Evolutionary conservation across 345 rosid species (phyloP), one percentile per base, ranked within the genome.

Genomic region (Camelina hispida): DNA sequence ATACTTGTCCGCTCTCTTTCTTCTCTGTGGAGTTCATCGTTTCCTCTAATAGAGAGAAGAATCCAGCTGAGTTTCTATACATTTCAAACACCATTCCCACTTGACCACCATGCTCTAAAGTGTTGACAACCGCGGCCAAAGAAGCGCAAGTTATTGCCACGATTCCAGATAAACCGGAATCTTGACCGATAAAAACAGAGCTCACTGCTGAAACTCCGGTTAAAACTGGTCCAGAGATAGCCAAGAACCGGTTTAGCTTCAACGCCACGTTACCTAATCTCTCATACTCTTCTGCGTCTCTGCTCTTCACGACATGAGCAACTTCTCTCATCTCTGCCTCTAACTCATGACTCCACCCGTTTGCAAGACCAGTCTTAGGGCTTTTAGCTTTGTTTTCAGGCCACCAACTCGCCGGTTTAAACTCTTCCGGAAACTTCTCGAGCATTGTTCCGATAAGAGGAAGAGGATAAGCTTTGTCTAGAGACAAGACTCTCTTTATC

Each of bases 381-480:
- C 0, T 65, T 59, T 25, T 58, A 2, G 0, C 23, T 18, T 78
- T 58, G n/a, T 48, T 71, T 58, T 78, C 68, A 23, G 87, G 84
- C 87, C 87, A 78, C 85, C 84, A 76, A 9, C 43, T 66, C 0
- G 84, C 83, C 1, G 84, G 81, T 66, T 73, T 68, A 50, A 81
- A 67, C 38, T 59, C 59, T 37, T 67, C 7, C 0, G 83, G 84
- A 51, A 66, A 73, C 37, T 79, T 84, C 51, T 79, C 81, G 2
- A 81, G 81, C 84, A 83, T 79, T 43, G 66, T 22, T 44, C 78
- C 84, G 18, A 79, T 38, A 5, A 81, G 57, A 62, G 84, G 87
- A 66, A 84, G 84, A 8, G 87, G 85, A 30, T 78, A 84, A 38
- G 85, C 87, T 72, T 80, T 77, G 37, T 84, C 89, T 43, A 84